A percentile compares a stretch with the other conserved stretches of the same genome.
These are phyloP conservation scores for Starmerella scarabaei DNA, from an alignment of 805 yeast genomes.

Conservation along the genomic window DNA sequence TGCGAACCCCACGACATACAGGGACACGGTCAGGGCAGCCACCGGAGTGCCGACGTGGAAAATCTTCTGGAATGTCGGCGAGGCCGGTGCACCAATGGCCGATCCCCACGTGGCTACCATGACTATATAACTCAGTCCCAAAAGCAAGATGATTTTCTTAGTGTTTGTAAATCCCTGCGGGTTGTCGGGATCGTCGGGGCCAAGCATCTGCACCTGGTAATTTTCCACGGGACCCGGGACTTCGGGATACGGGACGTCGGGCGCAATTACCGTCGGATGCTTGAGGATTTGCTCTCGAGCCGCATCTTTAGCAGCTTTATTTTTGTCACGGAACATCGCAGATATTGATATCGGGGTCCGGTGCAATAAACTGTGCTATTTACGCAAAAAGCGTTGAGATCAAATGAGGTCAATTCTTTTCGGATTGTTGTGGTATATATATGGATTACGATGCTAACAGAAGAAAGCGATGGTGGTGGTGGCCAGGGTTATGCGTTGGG, in stretches of 20 bases:
- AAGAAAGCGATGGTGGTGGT: too few species aligned
- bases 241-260: conserved; percentile 8
- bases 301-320: too few species aligned
- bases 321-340: too few species aligned
- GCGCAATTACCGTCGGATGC: conserved; percentile 5
- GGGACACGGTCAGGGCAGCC: conserved; percentile 62
- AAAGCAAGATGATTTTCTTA: conserved; percentile 35
- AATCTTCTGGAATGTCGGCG: conserved; percentile 34
- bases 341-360: too few species aligned
- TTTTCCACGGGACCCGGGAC: conserved; percentile 14
- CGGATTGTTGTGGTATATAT: too few species aligned
- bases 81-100: conserved; percentile 62
- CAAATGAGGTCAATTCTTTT: too few species aligned
- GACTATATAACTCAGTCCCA: conserved; percentile 38
- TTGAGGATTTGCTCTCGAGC: too few species aligned
- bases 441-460: too few species aligned
- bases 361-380: background rate
- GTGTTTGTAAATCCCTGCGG: conserved; percentile 63
- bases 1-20: conserved; percentile 84
- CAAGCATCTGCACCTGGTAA: conserved; percentile 61
- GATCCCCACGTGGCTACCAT: conserved; percentile 59
- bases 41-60: conserved; percentile 55
- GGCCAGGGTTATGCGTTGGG: too few species aligned
- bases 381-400: background rate
- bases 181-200: conserved; percentile 63